These are phyloP conservation scores for Neonectria neomacrospora DNA, from an alignment of 2,329 filamentous ascomycete genomes.

Conservation along the genomic window DNA sequence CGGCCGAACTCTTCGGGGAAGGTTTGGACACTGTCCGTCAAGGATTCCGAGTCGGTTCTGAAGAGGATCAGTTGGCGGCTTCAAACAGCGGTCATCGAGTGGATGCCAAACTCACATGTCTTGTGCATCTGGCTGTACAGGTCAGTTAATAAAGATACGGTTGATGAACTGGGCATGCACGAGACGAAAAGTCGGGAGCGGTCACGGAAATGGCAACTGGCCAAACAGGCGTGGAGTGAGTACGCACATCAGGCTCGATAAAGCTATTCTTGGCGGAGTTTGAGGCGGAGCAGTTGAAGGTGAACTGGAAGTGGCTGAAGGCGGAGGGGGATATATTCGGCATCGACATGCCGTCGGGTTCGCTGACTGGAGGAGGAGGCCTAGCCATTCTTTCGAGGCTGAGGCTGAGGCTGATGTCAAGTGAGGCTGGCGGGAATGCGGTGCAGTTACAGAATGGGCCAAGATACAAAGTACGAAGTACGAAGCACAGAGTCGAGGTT, in stretches of 20 bases:
- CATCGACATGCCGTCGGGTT: conserved; percentile 27
- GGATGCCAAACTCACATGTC: conserved; percentile 37
- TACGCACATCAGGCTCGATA: conserved; percentile 50
- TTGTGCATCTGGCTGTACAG: conserved; percentile 35
- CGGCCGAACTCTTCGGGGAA: conserved; percentile 58
- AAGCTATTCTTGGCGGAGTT: conserved; percentile 45
- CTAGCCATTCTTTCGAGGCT: conserved; percentile 30
- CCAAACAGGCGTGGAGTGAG: background rate
- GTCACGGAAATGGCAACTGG: background rate
- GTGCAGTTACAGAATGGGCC: conserved; percentile 6
- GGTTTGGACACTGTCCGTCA: conserved; percentile 55
- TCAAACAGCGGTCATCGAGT: background rate
- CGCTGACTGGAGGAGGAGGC: conserved; percentile 23
- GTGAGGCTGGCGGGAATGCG: conserved; percentile 13
- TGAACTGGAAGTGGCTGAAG: conserved; percentile 47
- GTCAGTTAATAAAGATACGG: conserved; percentile 30
- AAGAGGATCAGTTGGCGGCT: conserved; percentile 31
- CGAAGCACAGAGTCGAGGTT: conserved; percentile 10
- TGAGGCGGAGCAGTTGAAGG: conserved; percentile 46
- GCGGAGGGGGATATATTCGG: conserved; percentile 31
- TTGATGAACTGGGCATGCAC: background rate
- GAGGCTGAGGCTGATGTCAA: background rate
- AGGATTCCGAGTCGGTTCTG: conserved; percentile 48
- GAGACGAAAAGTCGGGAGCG: background rate
- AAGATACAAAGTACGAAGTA: conserved; percentile 2